A percentile compares a stretch with the other conserved stretches of the same genome.
Conservation (phyloP, 371 early-diverging fungal species). For the Vittaforma corneae region DNA sequence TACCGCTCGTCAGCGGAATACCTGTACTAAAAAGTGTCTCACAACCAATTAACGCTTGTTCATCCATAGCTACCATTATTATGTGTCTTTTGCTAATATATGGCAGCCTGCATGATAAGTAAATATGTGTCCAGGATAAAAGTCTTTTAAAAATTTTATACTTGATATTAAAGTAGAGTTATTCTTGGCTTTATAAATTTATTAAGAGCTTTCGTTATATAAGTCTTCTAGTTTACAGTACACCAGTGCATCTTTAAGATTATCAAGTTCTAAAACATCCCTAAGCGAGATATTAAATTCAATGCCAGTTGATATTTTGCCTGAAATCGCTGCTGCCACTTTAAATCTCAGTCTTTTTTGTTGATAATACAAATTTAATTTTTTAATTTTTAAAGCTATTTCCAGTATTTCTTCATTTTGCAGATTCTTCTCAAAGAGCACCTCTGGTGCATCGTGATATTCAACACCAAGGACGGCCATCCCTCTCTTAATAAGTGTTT, state of each 20-base stretch:
- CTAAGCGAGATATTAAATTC: neutral
- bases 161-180: too few species aligned
- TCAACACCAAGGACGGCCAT: constrained; percentile 12
- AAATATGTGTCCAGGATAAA: too few species aligned
- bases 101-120: too few species aligned
- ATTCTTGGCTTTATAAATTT: too few species aligned
- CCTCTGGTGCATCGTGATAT: constrained; percentile 11
- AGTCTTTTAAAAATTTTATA: too few species aligned
- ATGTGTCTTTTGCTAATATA: too few species aligned
- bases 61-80: too few species aligned
- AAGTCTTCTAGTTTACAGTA: constrained; percentile 18
- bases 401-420: constrained; percentile 37
- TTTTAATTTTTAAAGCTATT: constrained; percentile 35
- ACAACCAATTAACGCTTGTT: too few species aligned
- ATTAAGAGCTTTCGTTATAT: constrained; percentile 3
- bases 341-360: constrained; percentile 44
- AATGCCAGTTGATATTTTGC: constrained; percentile 20
- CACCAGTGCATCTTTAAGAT: constrained; percentile 21
- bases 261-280: constrained; percentile 1
- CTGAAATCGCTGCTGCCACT: constrained; percentile 34
- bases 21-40: too few species aligned
- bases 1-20: too few species aligned
- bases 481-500: constrained; percentile 27
- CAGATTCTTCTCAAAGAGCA: constrained; percentile 27
- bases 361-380: constrained; percentile 35